Percentiles rank a stretch among this genome's conserved stretches.
Conservation (phyloP, 495 filamentous ascomycete genomes). For the Aspergillus saccharolyticus region DNA sequence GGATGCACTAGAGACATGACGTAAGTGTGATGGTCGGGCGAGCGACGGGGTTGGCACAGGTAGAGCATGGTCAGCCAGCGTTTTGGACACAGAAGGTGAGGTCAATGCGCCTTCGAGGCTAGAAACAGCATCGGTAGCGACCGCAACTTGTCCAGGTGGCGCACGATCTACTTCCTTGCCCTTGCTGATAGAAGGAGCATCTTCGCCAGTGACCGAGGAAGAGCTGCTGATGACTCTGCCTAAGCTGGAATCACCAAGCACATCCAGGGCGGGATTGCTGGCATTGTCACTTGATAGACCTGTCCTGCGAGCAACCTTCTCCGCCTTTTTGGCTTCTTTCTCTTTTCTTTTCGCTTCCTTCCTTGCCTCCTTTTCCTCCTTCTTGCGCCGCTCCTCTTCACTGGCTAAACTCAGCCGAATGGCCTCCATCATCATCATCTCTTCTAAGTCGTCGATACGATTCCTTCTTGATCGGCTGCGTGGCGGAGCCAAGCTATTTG, state of each 20-base stretch:
- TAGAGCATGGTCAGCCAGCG: slow-evolving; percentile 11
- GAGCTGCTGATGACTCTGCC: slow-evolving; percentile 34
- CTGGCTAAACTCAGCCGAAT: slow-evolving; percentile 81
- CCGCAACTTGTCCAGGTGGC: slow-evolving; percentile 9
- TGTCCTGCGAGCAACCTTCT: slow-evolving; percentile 59
- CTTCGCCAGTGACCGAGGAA: slow-evolving; percentile 37
- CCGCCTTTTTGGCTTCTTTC: slow-evolving; percentile 75
- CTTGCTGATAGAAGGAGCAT: slow-evolving; percentile 49
- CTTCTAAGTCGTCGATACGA: slow-evolving; percentile 83
- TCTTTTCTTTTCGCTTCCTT: slow-evolving; percentile 81
- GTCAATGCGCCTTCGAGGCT: slow-evolving; percentile 3
- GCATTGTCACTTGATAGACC: slow-evolving; percentile 44
- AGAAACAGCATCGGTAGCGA: slow-evolving; percentile 1
- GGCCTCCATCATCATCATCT: slow-evolving; percentile 98
- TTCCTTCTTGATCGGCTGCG: slow-evolving; percentile 57
- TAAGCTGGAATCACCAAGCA: slow-evolving; percentile 20
- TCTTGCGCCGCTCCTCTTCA: slow-evolving; percentile 81
- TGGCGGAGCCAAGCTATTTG: slow-evolving; percentile 41
- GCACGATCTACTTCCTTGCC: slow-evolving; percentile 75
- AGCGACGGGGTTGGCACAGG: slow-evolving; percentile 18
- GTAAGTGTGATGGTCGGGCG: slow-evolving; percentile 59
- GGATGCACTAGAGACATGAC: slow-evolving; percentile 78
- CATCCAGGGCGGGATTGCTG: slow-evolving; percentile 35
- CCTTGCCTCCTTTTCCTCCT: slow-evolving; percentile 71
- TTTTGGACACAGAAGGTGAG: neutral